Conservation (phyloP, 768 basidiomycete species). For the Nidula microcarpa region DNA sequence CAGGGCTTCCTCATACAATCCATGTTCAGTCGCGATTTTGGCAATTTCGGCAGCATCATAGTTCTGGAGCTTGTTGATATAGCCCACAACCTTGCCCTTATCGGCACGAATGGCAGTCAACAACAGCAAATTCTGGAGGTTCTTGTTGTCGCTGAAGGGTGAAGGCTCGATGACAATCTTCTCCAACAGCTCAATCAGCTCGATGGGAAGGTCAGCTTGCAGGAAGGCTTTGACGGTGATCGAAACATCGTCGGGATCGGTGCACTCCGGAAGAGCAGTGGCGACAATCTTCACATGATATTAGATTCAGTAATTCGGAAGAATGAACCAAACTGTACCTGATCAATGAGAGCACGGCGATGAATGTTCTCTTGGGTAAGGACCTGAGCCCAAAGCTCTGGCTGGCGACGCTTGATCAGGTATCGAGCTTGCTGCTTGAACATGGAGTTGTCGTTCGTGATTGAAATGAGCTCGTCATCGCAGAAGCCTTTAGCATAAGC, state of each 20-base stretch:
- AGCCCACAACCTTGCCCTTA: slow-evolving; percentile 96
- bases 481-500: slow-evolving; percentile 99
- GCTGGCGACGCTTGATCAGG: slow-evolving; percentile 91
- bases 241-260: slow-evolving; percentile 98
- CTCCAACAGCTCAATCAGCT: slow-evolving; percentile 95
- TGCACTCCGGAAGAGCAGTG: slow-evolving; percentile 94
- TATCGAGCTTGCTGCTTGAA: slow-evolving; percentile 99
- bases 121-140: slow-evolving; percentile 91
- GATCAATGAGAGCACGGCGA: slow-evolving; percentile 91
- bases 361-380: slow-evolving; percentile 86
- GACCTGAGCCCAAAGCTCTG: slow-evolving; percentile 96
- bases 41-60: slow-evolving; percentile 96
- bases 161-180: slow-evolving; percentile 98
- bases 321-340: slow-evolving; percentile 41
- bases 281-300: slow-evolving; percentile 65
- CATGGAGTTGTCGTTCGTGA: slow-evolving; percentile 99
- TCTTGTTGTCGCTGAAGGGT: slow-evolving; percentile 96
- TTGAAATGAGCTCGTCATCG: slow-evolving; percentile 93
- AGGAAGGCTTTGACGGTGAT: slow-evolving; percentile 98
- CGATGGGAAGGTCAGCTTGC: slow-evolving; percentile 92
- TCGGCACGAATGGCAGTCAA: slow-evolving; percentile 96
- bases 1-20: slow-evolving; percentile 93
- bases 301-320: no score
- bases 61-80: slow-evolving; percentile 96
- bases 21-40: slow-evolving; percentile 93